A percentile compares a stretch with the other conserved stretches of the same genome.
These are phyloP conservation scores for Ascodesmis nigricans DNA, from an alignment of 495 filamentous ascomycete genomes.

Conservation along the genomic window DNA sequence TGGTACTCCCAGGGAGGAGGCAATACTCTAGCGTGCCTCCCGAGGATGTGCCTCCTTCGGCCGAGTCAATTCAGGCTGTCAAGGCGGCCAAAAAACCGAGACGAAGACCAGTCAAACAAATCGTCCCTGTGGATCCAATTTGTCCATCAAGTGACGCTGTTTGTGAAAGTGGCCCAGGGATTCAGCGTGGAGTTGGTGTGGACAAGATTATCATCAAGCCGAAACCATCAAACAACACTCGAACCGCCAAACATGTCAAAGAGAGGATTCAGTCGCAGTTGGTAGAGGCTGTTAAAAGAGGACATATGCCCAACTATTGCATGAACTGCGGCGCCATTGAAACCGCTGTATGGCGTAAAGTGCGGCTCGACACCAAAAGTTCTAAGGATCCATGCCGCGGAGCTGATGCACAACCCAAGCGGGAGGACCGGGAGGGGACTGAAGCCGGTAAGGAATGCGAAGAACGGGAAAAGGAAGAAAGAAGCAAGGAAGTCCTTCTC, in stretches of 20 bases:
- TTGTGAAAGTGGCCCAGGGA: too few species aligned
- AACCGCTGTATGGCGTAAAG: conserved; percentile 85
- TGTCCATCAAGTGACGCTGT: too few species aligned
- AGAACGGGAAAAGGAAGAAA: conserved; percentile 37
- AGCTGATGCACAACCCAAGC: conserved; percentile 36
- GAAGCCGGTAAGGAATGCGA: conserved; percentile 44
- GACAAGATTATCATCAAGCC: too few species aligned
- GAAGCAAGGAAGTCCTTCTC: conserved; percentile 44
- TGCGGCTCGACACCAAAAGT: conserved; percentile 33
- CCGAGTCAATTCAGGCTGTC: too few species aligned
- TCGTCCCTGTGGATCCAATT: too few species aligned
- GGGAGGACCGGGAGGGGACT: conserved; percentile 41
- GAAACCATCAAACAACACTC: conserved; percentile 9
- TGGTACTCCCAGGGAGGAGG: too few species aligned
- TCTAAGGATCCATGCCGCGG: too few species aligned
- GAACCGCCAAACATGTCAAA: conserved; percentile 19
- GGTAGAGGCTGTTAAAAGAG: conserved; percentile 23
- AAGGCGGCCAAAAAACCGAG: too few species aligned
- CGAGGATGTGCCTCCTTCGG: too few species aligned
- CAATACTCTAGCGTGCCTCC: too few species aligned
- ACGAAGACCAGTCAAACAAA: too few species aligned
- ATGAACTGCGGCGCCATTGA: conserved; percentile 84
- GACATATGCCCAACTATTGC: conserved; percentile 65
- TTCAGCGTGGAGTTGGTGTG: too few species aligned
- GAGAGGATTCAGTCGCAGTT: conserved; percentile 20